A percentile compares a stretch with the other conserved stretches of the same genome.
These are phyloP conservation scores for Aristolochia californica DNA, from an alignment of 164 flowering plant species.

Conservation along the genomic window DNA sequence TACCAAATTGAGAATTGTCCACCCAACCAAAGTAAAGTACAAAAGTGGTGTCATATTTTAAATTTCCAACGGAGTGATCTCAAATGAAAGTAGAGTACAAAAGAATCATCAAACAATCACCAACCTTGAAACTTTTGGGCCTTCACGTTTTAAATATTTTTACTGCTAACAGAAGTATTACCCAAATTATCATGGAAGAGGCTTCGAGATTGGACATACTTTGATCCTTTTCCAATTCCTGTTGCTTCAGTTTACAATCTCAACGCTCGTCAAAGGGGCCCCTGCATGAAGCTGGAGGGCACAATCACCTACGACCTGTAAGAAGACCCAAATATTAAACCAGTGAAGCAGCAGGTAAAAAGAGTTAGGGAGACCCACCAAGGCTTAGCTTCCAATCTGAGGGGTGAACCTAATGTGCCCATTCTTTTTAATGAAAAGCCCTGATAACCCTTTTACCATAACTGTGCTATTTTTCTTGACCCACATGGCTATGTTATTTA, in stretches of 20 bases:
- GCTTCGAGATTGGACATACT: not conserved
- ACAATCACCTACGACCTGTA: constrained; percentile 68
- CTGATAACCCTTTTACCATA: too few species aligned
- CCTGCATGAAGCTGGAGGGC: constrained; percentile 85
- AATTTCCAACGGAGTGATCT: too few species aligned
- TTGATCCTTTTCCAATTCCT: too few species aligned
- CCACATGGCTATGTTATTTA: too few species aligned
- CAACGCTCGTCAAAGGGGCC: constrained; percentile 42
- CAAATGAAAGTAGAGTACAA: too few species aligned
- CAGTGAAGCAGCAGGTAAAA: too few species aligned
- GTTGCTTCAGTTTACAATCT: constrained; percentile 48
- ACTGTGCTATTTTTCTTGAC: too few species aligned
- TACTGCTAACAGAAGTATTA: not conserved
- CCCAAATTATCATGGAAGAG: too few species aligned
- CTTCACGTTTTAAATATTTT: not conserved
- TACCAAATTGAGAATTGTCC: too few species aligned
- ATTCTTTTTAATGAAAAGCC: not conserved
- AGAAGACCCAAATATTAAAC: not conserved
- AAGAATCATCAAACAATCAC: too few species aligned
- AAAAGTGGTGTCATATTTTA: too few species aligned
- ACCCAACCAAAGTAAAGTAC: too few species aligned
- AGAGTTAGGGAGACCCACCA: not conserved
- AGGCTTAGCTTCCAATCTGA: not conserved
- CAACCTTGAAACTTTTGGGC: not conserved
- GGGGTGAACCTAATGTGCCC: not conserved